A percentile compares a stretch with the other conserved stretches of the same genome.
Conservation (phyloP, 495 filamentous ascomycete genomes). For the Xylaria flabelliformis region DNA sequence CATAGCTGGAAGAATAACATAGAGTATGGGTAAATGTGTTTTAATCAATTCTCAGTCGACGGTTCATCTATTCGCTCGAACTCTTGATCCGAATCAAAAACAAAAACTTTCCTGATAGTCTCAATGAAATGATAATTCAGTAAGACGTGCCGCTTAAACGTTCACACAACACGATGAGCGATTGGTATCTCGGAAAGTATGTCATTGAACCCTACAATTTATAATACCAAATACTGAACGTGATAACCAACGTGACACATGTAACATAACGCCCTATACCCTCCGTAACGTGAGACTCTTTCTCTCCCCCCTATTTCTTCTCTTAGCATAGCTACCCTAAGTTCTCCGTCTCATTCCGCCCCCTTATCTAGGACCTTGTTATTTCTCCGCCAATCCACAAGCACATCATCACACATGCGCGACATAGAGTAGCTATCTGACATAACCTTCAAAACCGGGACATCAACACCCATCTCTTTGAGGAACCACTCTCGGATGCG, state of each 20-base stretch:
- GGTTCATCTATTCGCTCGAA: too few relatives aligned
- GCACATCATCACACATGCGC: neutral
- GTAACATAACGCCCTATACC: neutral
- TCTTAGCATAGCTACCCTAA: neutral
- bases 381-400: neutral
- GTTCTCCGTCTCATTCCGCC: neutral
- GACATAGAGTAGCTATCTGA: neutral
- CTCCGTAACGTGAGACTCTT: too few relatives aligned
- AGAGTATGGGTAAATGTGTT: neutral
- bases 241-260: neutral
- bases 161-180: too few relatives aligned
- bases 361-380: neutral
- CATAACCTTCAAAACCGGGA: conserved; percentile 35
- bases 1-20: neutral
- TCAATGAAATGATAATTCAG: too few relatives aligned
- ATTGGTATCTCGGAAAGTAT: neutral
- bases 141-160: too few relatives aligned
- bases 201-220: neutral
- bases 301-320: neutral
- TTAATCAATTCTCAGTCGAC: neutral
- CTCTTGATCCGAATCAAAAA: too few relatives aligned
- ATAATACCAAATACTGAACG: neutral
- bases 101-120: too few relatives aligned
- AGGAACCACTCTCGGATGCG: conserved; percentile 42
- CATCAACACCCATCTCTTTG: conserved; percentile 36